phyloP scores from a whole-genome alignment of 371 early-diverging fungal species.

The Furculomyces boomerangus region DNA sequence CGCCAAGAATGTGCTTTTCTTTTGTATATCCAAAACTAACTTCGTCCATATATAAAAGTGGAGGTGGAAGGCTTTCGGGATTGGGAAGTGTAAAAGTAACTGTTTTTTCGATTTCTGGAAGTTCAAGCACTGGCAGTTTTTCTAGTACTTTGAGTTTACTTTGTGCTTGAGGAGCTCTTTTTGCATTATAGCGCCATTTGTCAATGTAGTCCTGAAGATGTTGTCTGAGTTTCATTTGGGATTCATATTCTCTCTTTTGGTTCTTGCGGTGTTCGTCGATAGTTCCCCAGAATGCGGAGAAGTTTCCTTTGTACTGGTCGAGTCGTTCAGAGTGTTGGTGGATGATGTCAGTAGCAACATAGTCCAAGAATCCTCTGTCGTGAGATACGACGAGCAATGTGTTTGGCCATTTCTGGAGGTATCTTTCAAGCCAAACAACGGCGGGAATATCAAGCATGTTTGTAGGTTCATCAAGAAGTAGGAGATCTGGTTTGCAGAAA shows the following conservation, averaged over 20 bases:
- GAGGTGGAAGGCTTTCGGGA: slow-evolving; percentile 67
- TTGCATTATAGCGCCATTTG: slow-evolving; percentile 97
- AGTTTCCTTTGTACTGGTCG: slow-evolving; percentile 92
- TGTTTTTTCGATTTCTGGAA: slow-evolving; percentile 62
- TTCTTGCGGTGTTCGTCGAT: slow-evolving; percentile 79
- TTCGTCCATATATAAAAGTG: slow-evolving; percentile 84
- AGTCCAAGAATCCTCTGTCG: slow-evolving; percentile 88
- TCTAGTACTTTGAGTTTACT: slow-evolving; percentile 95
- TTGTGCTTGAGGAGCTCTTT: slow-evolving; percentile 95
- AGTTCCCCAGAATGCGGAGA: slow-evolving; percentile 70
- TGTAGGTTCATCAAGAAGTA: slow-evolving; percentile 98
- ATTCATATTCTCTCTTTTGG: slow-evolving; percentile 81
- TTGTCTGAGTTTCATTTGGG: slow-evolving; percentile 79
- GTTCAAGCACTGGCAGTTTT: slow-evolving; percentile 81
- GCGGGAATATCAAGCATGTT: slow-evolving; percentile 93
- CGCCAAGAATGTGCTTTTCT: slow-evolving; percentile 41
- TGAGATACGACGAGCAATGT: slow-evolving; percentile 92
- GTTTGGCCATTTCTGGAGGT: slow-evolving; percentile 74
- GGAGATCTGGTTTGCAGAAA: slow-evolving; percentile 86
- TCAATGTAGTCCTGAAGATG: slow-evolving; percentile 96
- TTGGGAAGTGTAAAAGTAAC: slow-evolving; percentile 86
- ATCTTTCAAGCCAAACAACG: slow-evolving; percentile 93
- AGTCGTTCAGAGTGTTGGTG: slow-evolving; percentile 83
- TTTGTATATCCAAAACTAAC: slow-evolving; percentile 74
- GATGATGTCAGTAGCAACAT: slow-evolving; percentile 89